Base-by-base conservation (phyloP, 2,329 filamentous ascomycete genomes). In the Sporothrix inflata region DNA sequence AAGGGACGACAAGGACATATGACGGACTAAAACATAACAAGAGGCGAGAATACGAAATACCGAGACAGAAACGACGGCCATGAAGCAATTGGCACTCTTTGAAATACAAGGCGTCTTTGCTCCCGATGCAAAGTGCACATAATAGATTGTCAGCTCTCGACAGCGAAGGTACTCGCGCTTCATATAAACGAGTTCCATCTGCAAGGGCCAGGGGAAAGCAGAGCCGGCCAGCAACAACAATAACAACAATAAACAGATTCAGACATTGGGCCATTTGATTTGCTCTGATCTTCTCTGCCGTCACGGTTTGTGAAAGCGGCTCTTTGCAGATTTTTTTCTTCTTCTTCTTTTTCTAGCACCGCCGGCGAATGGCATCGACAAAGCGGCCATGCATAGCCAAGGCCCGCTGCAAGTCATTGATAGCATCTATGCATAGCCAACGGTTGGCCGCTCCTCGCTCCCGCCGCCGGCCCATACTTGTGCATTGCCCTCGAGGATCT, bases 401-500 rank as follows among this genome's bases (percentile, higher is more conserved):
- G 24, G 38, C 34, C n/a, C 45, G 60, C 60, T 65, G 60, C 60
- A 65, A 45, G 60, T 45, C 60, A 63, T 45, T 45, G 60, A 27
- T 27, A 40, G 38, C 60, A 63, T 63, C 34, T 14, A 47, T 47
- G 12, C 42, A 47, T 19, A n/a, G 30, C 55, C 14, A 63, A 27
- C 60, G 38, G 60, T 38, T 38, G 55, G 30, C 27, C 9, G 27
- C 16, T 19, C 55, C 9, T 30, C 55, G 14, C 55, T 60, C 55
- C 53, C 55, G 30, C 16, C 16, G 19, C 55, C 19, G 55, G 24
- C 51, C 51, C 24, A 30, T 11, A 30, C 51, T 2, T 60, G 19
- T 14, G 24, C 19, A 47, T 66, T 21, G n/a, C 11, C 16, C 16
- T 12, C 63, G 16, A 14, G 40, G 3, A 61, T 61, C 30, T 12